A percentile compares a stretch with the other conserved stretches of the same genome.
Conservation (phyloP, 352 stramenopile species). For the Thraustochytrium sp. region DNA sequence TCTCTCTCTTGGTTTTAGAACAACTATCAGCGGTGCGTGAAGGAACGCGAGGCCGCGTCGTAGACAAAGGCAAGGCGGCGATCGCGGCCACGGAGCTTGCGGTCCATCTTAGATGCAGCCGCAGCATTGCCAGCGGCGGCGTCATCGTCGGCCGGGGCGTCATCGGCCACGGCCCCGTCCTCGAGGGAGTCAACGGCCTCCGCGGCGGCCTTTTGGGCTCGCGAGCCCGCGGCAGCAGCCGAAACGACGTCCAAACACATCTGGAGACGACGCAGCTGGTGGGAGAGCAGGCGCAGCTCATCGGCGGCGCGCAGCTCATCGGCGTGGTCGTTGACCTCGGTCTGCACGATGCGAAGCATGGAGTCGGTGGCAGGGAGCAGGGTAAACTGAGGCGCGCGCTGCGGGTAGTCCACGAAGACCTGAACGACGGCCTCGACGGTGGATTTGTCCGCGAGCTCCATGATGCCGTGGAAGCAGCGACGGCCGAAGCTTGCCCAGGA, state of each 20-base stretch:
- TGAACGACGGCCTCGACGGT: constrained; percentile 17
- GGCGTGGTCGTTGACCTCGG: constrained; percentile 38
- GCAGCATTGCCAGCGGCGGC: neutral
- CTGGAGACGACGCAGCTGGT: constrained; percentile 36
- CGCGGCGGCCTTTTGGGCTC: neutral
- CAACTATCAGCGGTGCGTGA: constrained; percentile 30
- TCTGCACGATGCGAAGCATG: constrained; percentile 1
- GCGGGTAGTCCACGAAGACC: constrained; percentile 43
- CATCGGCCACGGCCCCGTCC: too few relatives aligned
- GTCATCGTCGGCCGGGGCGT: neutral
- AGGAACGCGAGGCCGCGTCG: constrained; percentile 9
- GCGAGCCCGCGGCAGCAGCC: neutral
- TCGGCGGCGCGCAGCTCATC: constrained; percentile 24
- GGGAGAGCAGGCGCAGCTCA: constrained; percentile 17
- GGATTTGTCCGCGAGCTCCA: neutral
- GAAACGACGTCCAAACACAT: constrained; percentile 39
- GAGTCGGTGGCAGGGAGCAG: neutral
- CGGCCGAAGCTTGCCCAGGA: constrained; percentile 28
- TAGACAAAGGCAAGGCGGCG: constrained; percentile 40
- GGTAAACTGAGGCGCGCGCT: constrained; percentile 41
- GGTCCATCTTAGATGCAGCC: constrained; percentile 1
- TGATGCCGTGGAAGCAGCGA: constrained; percentile 26
- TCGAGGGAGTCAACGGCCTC: neutral
- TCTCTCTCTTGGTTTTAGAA: too few relatives aligned
- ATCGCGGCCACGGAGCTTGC: constrained; percentile 34